These are phyloP conservation scores for Aspergillus tanneri DNA, from an alignment of 2,329 filamentous ascomycete species.

Conservation along the genomic window DNA sequence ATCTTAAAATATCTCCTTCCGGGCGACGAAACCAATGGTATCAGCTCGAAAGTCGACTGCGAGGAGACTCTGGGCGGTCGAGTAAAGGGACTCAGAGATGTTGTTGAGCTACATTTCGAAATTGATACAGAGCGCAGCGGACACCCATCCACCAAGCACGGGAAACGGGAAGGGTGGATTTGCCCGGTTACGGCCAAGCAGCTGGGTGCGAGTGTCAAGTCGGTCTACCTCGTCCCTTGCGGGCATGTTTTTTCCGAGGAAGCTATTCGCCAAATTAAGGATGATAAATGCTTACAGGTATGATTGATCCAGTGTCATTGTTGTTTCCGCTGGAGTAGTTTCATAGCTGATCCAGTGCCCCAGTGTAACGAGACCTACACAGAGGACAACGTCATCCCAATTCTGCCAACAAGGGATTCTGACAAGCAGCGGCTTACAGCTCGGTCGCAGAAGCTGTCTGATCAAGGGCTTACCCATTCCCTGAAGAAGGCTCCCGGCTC, in stretches of 20 bases:
- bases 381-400: slow-evolving; percentile 73
- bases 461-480: slow-evolving; percentile 75
- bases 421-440: slow-evolving; percentile 68
- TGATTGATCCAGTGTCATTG: slow-evolving; percentile 12
- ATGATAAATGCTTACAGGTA: slow-evolving; percentile 60
- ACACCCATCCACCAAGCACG: slow-evolving; percentile 42
- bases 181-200: slow-evolving; percentile 88
- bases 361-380: slow-evolving; percentile 75
- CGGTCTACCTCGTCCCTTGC: slow-evolving; percentile 89
- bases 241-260: slow-evolving; percentile 91
- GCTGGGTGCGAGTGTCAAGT: slow-evolving; percentile 73
- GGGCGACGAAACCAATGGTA: slow-evolving; percentile 54
- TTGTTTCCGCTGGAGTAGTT: not conserved
- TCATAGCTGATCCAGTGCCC: not conserved
- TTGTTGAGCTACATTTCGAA: slow-evolving; percentile 81
- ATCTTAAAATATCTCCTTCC: slow-evolving; percentile 69
- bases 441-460: slow-evolving; percentile 66
- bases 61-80: slow-evolving; percentile 60
- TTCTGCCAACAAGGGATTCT: slow-evolving; percentile 68
- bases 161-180: slow-evolving; percentile 61
- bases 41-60: slow-evolving; percentile 57
- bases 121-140: slow-evolving; percentile 44
- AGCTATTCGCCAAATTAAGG: slow-evolving; percentile 76
- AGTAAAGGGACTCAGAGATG: slow-evolving; percentile 78
- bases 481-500: slow-evolving; percentile 72